Evolutionary conservation across 164 flowering plant genomes (phyloP).

Genomic region (Dillenia suffruticosa): DNA sequence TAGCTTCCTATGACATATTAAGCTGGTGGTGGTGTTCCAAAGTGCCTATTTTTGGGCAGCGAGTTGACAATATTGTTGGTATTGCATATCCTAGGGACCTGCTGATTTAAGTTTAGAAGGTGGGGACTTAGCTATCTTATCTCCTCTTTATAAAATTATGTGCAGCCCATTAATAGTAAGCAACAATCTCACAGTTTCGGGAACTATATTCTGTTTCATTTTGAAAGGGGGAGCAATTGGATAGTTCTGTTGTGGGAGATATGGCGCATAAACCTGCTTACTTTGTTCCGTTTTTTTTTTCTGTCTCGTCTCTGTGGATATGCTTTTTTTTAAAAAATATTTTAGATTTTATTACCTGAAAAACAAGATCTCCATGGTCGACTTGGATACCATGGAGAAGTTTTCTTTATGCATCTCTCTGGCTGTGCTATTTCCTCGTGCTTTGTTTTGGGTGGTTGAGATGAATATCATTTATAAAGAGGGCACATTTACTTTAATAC

Average conservation of each 20-base stretch:
- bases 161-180: conserved; percentile 10
- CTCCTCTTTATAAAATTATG: conserved; percentile 10
- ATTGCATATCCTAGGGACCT: conserved; percentile 99
- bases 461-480: too few species aligned
- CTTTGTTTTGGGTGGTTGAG: too few species aligned
- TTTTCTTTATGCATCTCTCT: too few species aligned
- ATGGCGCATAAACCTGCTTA: conserved; percentile 98
- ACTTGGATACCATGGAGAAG: too few species aligned
- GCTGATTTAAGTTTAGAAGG: conserved; percentile 90
- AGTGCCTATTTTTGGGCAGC: conserved; percentile 98
- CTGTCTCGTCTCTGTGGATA: background rate
- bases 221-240: conserved; percentile 96
- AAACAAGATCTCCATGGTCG: too few species aligned
- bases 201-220: conserved; percentile 47
- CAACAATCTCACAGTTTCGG: conserved; percentile 34
- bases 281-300: conserved; percentile 57
- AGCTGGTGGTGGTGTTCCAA: conserved; percentile 28
- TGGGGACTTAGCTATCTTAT: conserved; percentile 15
- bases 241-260: conserved; percentile 76
- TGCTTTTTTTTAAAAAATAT: too few species aligned
- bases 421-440: too few species aligned
- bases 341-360: too few species aligned
- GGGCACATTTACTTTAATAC: too few species aligned
- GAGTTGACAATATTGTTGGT: conserved; percentile 97
- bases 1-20: conserved; percentile 3